These are phyloP conservation scores for Neonectria coccinea DNA, from an alignment of 2,329 filamentous ascomycete species.

Conservation along the genomic window DNA sequence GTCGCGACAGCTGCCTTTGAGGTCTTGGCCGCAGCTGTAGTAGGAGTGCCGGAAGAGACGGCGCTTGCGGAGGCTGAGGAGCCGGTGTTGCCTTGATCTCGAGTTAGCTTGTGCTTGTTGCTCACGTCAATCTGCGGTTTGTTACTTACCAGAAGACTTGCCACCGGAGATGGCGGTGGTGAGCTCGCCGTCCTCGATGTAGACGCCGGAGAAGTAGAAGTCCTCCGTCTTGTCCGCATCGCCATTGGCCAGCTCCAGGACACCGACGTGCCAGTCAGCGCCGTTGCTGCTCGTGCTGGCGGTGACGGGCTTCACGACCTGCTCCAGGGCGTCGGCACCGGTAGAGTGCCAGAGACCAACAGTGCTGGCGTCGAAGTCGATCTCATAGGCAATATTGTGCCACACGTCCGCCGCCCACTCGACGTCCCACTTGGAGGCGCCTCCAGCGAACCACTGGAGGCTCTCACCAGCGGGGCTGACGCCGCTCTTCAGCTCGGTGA, in stretches of 20 bases:
- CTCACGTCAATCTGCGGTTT: not conserved
- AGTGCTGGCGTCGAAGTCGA: conserved; percentile 72
- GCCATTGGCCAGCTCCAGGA: conserved; percentile 72
- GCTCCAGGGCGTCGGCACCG: conserved; percentile 67
- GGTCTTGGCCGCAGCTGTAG: not conserved
- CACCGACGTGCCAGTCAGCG: conserved; percentile 78
- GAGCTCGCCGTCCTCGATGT: conserved; percentile 65
- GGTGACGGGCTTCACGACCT: conserved; percentile 70
- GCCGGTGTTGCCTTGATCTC: not conserved
- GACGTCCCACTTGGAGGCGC: conserved; percentile 71
- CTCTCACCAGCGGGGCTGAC: conserved; percentile 56
- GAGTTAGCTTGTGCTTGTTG: not conserved
- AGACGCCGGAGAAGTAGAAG: conserved; percentile 79
- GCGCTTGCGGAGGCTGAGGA: not conserved
- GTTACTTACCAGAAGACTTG: conserved; percentile 16
- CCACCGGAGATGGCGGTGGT: conserved; percentile 42
- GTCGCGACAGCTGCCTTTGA: conserved; percentile 1
- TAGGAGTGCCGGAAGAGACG: not conserved
- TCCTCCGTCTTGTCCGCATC: conserved; percentile 69
- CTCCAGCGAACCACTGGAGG: conserved; percentile 73
- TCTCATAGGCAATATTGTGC: conserved; percentile 82
- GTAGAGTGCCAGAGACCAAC: conserved; percentile 79
- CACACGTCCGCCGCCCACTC: conserved; percentile 72
- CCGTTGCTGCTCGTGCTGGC: conserved; percentile 74
- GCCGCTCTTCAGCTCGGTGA: conserved; percentile 80